Percentiles rank a stretch among this genome's conserved stretches.
phyloP scores from a whole-genome alignment of 1,284 basidiomycete genomes.

The Rhodotorula sp. region DNA sequence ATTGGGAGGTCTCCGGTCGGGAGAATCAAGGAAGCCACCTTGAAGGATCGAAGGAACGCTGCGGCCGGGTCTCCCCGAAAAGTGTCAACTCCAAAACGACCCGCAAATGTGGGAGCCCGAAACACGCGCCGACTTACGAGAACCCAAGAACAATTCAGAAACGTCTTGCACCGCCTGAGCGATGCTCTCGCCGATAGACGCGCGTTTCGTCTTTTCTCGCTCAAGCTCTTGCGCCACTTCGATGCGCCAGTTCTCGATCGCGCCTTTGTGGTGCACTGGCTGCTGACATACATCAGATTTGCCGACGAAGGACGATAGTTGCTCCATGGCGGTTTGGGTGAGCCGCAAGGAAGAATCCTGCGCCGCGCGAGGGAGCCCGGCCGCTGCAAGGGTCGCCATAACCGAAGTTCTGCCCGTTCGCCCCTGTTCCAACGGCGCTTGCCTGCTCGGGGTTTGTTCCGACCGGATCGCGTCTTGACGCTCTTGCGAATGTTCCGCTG shows the following conservation, averaged over 20 bases:
- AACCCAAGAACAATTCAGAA: neutral
- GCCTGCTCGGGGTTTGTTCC: no score
- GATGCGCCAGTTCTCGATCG: constrained; percentile 9
- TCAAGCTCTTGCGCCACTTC: constrained; percentile 4
- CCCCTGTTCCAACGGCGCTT: no score
- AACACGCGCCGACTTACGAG: neutral
- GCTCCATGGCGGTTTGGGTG: no score
- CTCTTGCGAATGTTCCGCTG: no score
- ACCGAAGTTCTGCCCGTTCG: no score
- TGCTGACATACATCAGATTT: neutral
- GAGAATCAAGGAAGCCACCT: neutral
- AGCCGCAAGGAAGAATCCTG: no score
- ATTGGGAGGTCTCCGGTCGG: neutral
- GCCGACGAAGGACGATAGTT: no score
- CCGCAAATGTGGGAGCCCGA: accelerated
- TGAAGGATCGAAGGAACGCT: neutral
- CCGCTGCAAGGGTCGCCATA: no score
- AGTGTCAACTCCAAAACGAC: neutral
- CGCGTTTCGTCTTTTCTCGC: neutral
- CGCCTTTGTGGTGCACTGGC: neutral
- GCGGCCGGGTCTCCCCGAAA: neutral
- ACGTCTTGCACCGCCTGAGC: neutral
- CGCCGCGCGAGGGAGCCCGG: no score
- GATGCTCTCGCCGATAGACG: neutral
- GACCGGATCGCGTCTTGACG: no score